Evolutionary conservation across 2,329 filamentous ascomycete genomes (phyloP).

Genomic region (Endoconidiophora laricicola): DNA sequence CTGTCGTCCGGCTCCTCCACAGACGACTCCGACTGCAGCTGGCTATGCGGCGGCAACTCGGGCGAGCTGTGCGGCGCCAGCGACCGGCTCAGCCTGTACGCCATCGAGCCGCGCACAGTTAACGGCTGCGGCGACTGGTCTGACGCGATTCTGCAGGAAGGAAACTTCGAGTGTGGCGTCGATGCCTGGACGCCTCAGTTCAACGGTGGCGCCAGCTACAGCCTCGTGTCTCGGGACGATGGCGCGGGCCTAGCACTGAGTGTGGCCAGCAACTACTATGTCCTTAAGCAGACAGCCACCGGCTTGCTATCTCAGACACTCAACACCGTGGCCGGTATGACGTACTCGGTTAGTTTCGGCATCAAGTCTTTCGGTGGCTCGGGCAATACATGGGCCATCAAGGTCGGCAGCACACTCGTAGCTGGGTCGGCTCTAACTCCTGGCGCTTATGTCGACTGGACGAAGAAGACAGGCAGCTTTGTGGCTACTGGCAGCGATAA

Average conservation of each 20-base stretch:
- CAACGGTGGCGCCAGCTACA: background rate
- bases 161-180: constrained; percentile 2
- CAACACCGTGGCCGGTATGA: background rate
- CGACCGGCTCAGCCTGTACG: constrained; percentile 30
- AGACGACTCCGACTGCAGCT: constrained; percentile 29
- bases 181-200: background rate
- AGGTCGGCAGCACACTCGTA: background rate
- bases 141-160: background rate
- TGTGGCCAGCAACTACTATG: background rate
- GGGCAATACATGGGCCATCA: constrained; percentile 3
- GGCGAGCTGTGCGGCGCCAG: constrained; percentile 34
- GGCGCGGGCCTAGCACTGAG: background rate
- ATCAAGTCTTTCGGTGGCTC: background rate
- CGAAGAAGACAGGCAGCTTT: background rate
- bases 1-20: constrained; percentile 23
- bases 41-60: constrained; percentile 32
- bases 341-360: background rate
- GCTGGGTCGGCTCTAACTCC: background rate
- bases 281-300: background rate
- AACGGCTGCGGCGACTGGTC: constrained; percentile 5
- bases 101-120: constrained; percentile 16
- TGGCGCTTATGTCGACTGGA: constrained; percentile 1
- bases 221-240: background rate
- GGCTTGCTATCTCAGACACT: background rate
- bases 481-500: background rate